Evolutionary conservation across 192 early-diverging fungal species (phyloP).

Genomic region (Rhizoclosmatium globosum): DNA sequence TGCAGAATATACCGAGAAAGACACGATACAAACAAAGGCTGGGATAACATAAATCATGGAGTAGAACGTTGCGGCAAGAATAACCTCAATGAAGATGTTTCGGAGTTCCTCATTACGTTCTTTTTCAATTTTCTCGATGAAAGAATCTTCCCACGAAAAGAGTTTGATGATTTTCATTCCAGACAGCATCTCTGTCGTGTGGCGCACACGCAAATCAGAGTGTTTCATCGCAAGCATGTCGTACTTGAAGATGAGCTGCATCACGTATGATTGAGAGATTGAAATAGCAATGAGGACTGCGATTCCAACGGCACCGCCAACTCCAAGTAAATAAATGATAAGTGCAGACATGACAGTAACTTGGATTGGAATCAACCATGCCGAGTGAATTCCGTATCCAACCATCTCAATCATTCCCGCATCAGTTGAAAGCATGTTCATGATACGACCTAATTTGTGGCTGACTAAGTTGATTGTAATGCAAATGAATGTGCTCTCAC

Average conservation of each 20-base stretch:
- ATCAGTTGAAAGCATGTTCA: not conserved
- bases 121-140: slow-evolving; percentile 61
- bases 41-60: slow-evolving; percentile 34
- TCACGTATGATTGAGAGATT: not conserved
- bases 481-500: not conserved
- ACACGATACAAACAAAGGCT: slow-evolving; percentile 17
- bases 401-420: slow-evolving; percentile 10
- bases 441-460: not conserved
- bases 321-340: slow-evolving; percentile 15
- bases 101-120: slow-evolving; percentile 21
- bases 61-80: slow-evolving; percentile 25
- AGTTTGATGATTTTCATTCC: slow-evolving; percentile 89
- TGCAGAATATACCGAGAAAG: slow-evolving; percentile 35
- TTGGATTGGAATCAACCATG: slow-evolving; percentile 11
- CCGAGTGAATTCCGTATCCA: slow-evolving; percentile 7
- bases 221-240: not conserved
- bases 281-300: not conserved
- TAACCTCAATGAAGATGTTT: not conserved
- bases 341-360: slow-evolving; percentile 9
- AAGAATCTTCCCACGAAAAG: slow-evolving; percentile 83
- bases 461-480: not conserved
- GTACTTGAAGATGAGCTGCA: slow-evolving; percentile 21
- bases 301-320: slow-evolving; percentile 9
- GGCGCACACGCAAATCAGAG: not conserved
- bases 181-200: slow-evolving; percentile 70